Evolutionary conservation across 2,329 filamentous ascomycete genomes (phyloP).

Genomic region (Huntiella moniliformis): DNA sequence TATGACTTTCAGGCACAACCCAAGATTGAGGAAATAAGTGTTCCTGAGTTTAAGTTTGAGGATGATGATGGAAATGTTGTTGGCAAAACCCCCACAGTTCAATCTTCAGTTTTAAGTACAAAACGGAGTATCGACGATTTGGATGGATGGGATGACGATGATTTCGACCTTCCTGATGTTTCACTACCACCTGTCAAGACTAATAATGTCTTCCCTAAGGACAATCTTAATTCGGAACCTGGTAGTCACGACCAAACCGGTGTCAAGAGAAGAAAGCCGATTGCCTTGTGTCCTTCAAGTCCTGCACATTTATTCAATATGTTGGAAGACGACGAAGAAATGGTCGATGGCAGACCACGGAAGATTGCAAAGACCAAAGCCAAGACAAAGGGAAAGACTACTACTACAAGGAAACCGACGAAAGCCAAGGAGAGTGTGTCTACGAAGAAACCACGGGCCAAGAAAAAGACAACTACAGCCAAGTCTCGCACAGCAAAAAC

Average conservation of each 20-base stretch:
- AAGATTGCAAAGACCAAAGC: neutral
- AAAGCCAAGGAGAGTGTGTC: neutral
- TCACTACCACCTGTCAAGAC: neutral
- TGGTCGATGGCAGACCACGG: neutral
- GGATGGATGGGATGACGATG: constrained; percentile 2
- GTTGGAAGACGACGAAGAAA: constrained; percentile 7
- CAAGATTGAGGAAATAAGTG: neutral
- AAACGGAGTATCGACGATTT: constrained; percentile 8
- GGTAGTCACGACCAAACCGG: neutral
- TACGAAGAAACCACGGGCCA: neutral
- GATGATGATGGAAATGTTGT: neutral
- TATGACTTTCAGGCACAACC: constrained; percentile 7
- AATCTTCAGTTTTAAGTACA: neutral
- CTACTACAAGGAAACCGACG: neutral
- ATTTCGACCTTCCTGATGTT: constrained; percentile 7
- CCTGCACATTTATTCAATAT: constrained; percentile 8
- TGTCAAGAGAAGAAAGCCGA: neutral
- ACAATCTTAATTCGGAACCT: neutral
- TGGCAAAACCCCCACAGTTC: neutral
- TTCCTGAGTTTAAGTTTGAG: neutral
- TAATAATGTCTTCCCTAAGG: neutral
- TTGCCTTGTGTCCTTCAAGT: constrained; percentile 6
- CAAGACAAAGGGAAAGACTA: neutral
- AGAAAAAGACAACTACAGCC: neutral
- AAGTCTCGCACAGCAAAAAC: neutral